Evolutionary conservation across 768 basidiomycete species (phyloP).

Genomic region (Trichaptum fuscoviolaceum): DNA sequence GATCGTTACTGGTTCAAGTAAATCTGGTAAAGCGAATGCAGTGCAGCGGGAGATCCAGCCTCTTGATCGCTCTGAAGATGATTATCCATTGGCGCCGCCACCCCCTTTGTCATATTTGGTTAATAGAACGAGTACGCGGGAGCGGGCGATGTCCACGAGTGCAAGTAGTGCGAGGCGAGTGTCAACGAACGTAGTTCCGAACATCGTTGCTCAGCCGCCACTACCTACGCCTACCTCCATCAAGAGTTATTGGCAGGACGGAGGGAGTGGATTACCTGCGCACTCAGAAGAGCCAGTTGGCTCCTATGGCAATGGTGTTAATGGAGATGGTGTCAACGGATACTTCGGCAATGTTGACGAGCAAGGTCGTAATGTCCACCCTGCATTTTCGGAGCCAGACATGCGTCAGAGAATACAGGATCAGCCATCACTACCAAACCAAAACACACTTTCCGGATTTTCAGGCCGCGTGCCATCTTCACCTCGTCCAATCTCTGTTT

Average conservation of each 20-base stretch:
- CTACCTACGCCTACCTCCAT: slow-evolving; percentile 55
- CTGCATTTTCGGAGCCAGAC: slow-evolving; percentile 57
- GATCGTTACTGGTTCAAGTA: slow-evolving; percentile 55
- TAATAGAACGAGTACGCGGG: slow-evolving; percentile 19
- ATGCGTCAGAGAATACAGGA: slow-evolving; percentile 43
- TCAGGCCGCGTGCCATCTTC: slow-evolving; percentile 15
- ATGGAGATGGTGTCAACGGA: neutral
- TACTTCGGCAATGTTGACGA: neutral
- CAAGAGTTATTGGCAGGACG: slow-evolving; percentile 30
- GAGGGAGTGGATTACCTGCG: neutral
- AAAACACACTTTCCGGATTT: slow-evolving; percentile 18
- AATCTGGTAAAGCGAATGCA: slow-evolving; percentile 27
- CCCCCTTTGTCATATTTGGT: slow-evolving; percentile 90
- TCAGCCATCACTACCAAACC: slow-evolving; percentile 9
- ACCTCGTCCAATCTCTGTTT: slow-evolving; percentile 15
- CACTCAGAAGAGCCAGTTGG: neutral
- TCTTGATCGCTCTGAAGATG: slow-evolving; percentile 52
- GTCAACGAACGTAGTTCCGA: slow-evolving; percentile 30
- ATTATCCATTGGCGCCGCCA: slow-evolving; percentile 79
- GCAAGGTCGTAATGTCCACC: slow-evolving; percentile 35
- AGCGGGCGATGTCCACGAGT: slow-evolving; percentile 44
- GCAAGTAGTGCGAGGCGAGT: slow-evolving; percentile 38
- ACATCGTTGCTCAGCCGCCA: slow-evolving; percentile 56
- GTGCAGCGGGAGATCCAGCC: slow-evolving; percentile 32
- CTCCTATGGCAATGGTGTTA: neutral